Percentiles rank a stretch among this genome's conserved stretches.
Evolutionary conservation across 768 basidiomycete species (phyloP).

Genomic region (Phlegmacium glaucopus): DNA sequence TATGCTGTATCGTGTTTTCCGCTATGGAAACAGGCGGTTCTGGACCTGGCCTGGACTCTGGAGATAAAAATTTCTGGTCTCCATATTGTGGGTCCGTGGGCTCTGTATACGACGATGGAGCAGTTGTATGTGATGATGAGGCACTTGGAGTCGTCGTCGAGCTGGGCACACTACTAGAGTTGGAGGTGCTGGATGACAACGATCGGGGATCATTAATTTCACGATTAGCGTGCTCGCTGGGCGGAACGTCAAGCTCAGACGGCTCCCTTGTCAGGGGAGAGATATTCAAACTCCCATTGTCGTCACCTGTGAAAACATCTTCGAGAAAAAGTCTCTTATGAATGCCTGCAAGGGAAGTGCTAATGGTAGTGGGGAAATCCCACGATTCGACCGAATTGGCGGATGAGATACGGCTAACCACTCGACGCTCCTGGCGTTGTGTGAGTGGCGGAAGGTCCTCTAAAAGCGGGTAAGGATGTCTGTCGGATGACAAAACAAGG

Average conservation of each 20-base stretch:
- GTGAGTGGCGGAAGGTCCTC: slow-evolving; percentile 71
- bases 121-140: slow-evolving; percentile 12
- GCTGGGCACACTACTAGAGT: slow-evolving; percentile 14
- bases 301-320: slow-evolving; percentile 22
- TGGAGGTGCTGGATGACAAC: slow-evolving; percentile 18
- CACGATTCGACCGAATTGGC: slow-evolving; percentile 69
- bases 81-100: slow-evolving; percentile 3
- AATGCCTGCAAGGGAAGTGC: slow-evolving; percentile 32
- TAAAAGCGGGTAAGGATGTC: slow-evolving; percentile 16
- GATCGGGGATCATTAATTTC: slow-evolving; percentile 13
- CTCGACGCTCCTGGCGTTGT: slow-evolving; percentile 68
- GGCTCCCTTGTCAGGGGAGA: not conserved
- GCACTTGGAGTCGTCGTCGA: slow-evolving; percentile 6
- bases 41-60: too few species aligned
- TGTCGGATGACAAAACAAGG: not conserved
- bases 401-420: slow-evolving; percentile 29
- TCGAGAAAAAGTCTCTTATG: slow-evolving; percentile 22
- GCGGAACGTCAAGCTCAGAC: slow-evolving; percentile 7
- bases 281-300: slow-evolving; percentile 13
- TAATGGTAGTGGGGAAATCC: slow-evolving; percentile 63
- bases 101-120: slow-evolving; percentile 13
- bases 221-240: slow-evolving; percentile 7
- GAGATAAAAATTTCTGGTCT: too few species aligned
- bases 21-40: too few species aligned
- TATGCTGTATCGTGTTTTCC: not conserved